Base-by-base conservation (phyloP, 371 early-diverging fungal species). In the Apophysomyces elegans region DNA sequence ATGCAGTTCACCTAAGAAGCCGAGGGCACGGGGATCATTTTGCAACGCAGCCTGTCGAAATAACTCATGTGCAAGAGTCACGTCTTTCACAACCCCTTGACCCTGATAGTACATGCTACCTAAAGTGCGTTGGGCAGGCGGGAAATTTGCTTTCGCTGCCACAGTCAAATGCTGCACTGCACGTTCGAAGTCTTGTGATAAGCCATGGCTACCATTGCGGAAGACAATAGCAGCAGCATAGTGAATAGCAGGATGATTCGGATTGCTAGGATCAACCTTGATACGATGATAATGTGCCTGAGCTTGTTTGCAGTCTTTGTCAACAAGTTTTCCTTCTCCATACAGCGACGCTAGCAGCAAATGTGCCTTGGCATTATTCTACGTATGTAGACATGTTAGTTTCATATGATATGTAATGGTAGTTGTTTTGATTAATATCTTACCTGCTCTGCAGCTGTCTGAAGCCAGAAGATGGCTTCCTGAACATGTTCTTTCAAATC, bases 21-120 rank as follows among this genome's bases (percentile, higher is more conserved):
- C 68, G 14, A 65, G 37, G 7, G 74, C 64, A 7, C 62, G 45
- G 9, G 58, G 26, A 58, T 74, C 70, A 7, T 68, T 65, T 56
- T 70, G 74, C 5, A 41, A 57, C 2, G 74, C 74, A 13, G 74
- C 74, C 11, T 57, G 59, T 44, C 58, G 46, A 39, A 74, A 74
- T 8, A 67, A 44, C 6, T 35, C 21, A 36, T 62, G 63, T 11
- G 93, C 93, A 18, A 9, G 8, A 21, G 5, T 21, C 21, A 50
- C 9, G 62, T 88, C 70, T 69, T 70, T 16, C 67, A 71, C 4
- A 77, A 70, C 65, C 11, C 75, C 73, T 26, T 72, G 54, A 6
- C 75, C 79, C 60, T 79, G 71, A 9, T 76, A 70, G 61, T 78
- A 82, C 75, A 78, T 75, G 14, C 73, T 63, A 7, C 84, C 85